Percentiles rank a stretch among this genome's conserved stretches.
phyloP scores from a whole-genome alignment of 257 asterid genomes.

The Echium plantagineum region DNA sequence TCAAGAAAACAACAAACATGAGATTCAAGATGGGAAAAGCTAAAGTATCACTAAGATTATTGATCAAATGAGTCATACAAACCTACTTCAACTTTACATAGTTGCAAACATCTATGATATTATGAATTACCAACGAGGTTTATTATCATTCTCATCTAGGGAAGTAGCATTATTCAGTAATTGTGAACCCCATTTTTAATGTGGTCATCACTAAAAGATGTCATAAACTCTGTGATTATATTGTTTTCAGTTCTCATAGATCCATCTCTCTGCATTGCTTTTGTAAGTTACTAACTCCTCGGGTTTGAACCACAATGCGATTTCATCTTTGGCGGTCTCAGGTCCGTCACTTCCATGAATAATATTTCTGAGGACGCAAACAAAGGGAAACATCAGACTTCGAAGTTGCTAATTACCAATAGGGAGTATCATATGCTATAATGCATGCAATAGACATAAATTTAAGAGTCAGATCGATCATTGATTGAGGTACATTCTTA shows the following conservation, averaged over 20 bases:
- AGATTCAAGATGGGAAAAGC: too few relatives aligned
- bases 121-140: conserved; percentile 5
- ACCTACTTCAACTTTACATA: conserved; percentile 9
- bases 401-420: too few relatives aligned
- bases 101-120: conserved; percentile 26
- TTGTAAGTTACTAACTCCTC: conserved; percentile 82
- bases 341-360: conserved; percentile 99
- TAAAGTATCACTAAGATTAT: too few relatives aligned
- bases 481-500: background rate
- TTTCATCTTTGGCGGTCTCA: conserved; percentile 97
- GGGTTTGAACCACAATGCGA: conserved; percentile 87
- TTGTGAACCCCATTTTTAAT: conserved; percentile 12
- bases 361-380: conserved; percentile 44
- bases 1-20: too few relatives aligned
- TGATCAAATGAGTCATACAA: too few relatives aligned
- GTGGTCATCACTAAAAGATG: background rate
- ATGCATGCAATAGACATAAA: too few relatives aligned
- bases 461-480: too few relatives aligned
- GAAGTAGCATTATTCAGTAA: conserved; percentile 25
- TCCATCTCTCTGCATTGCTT: conserved; percentile 85
- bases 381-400: too few relatives aligned
- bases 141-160: conserved; percentile 12
- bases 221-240: background rate
- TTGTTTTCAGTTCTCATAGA: conserved; percentile 41
- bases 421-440: too few relatives aligned